phyloP scores from a whole-genome alignment of 129 eudicot species.

The Centrapalus pauciflorus region DNA sequence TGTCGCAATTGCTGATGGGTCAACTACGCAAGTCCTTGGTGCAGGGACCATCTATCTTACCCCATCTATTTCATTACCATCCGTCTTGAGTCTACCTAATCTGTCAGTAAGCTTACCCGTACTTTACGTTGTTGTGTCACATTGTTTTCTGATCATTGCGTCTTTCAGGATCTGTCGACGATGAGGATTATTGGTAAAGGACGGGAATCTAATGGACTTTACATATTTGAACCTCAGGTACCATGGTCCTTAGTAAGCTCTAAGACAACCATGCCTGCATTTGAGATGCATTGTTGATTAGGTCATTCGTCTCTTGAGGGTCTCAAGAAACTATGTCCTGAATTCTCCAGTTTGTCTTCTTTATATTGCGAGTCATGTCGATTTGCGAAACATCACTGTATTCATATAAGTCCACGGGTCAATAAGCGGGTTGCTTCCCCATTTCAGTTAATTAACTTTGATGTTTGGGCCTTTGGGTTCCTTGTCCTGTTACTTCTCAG shows the following conservation, averaged over 20 bases:
- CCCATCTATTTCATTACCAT: background rate
- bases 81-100: background rate
- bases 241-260: background rate
- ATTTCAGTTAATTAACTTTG: background rate
- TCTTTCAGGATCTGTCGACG: background rate
- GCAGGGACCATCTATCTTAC: background rate
- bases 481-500: background rate
- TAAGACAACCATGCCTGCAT: background rate
- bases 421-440: background rate
- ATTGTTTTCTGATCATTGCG: background rate
- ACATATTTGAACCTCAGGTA: background rate
- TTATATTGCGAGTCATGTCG: background rate
- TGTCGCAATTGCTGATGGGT: background rate
- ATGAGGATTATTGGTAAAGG: background rate
- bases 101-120: background rate
- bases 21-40: background rate
- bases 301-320: background rate
- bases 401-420: background rate
- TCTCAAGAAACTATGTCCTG: background rate
- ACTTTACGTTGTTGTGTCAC: background rate
- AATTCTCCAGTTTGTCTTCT: background rate
- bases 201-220: background rate
- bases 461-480: background rate
- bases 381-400: background rate
- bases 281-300: background rate